These are phyloP conservation scores for Aspergillus fischeri DNA, from an alignment of 2,329 filamentous ascomycete species.

Conservation along the genomic window DNA sequence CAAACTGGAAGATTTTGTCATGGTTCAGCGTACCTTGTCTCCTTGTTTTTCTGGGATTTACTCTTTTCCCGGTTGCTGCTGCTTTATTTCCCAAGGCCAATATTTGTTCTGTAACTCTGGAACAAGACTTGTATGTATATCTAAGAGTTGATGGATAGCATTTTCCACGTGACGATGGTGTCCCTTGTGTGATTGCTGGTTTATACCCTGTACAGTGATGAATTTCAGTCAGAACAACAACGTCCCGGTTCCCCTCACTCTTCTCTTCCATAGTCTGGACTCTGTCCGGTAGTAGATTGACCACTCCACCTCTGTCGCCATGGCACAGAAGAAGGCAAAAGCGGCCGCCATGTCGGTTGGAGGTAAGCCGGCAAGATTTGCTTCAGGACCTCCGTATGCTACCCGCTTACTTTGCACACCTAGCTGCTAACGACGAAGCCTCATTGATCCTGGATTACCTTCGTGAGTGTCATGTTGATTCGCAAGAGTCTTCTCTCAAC, in stretches of 20 bases:
- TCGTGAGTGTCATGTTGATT: slow-evolving; percentile 33
- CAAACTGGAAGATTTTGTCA: neutral
- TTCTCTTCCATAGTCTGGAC: neutral
- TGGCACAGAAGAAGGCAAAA: slow-evolving; percentile 40
- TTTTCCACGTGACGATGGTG: neutral
- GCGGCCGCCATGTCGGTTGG: slow-evolving; percentile 26
- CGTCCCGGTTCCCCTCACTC: neutral
- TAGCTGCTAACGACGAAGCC: slow-evolving; percentile 26
- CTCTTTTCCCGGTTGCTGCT: neutral
- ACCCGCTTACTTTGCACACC: neutral
- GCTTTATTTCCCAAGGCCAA: neutral
- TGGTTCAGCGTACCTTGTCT: neutral
- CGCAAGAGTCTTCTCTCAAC: neutral
- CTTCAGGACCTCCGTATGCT: neutral
- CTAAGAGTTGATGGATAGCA: neutral
- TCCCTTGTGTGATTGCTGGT: neutral
- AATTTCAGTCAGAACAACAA: neutral
- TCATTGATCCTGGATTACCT: slow-evolving; percentile 49
- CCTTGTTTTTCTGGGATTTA: neutral
- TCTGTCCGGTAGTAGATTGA: neutral
- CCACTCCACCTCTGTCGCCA: slow-evolving; percentile 16
- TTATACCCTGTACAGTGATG: neutral
- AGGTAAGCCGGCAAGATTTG: slow-evolving; percentile 20
- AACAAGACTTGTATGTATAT: neutral
- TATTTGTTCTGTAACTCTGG: neutral